Base-by-base conservation (phyloP, 768 basidiomycete species). In the Russula griseocarnosa region DNA sequence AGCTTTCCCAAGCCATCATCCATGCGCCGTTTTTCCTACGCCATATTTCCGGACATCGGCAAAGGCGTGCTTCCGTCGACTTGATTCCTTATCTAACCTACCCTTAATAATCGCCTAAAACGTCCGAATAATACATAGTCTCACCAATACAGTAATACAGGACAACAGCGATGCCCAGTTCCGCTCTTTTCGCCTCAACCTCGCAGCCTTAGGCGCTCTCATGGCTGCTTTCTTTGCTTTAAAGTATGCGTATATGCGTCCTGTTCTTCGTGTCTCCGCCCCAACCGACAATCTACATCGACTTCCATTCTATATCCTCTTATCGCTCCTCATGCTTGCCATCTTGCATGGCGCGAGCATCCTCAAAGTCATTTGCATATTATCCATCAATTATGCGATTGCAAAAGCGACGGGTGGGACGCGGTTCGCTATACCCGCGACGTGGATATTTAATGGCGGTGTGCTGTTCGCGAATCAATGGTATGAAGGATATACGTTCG, bases 131-230 rank as follows among this genome's bases (percentile, higher is more conserved):
- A n/a, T 24, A 38, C 24, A 42, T 34, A 18, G 5, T 5, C 51
- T 16, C n/a, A 4, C 58, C 55, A 18, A 60, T 20, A 38, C 11
- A 10, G 18, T 11, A 42, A 55, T 24, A 54, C 49, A 98, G 96
- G 97, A 99, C 74, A 91, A 88, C 71, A 93, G 91, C 66, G 97
- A 98, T 70, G 77, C 81, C 0, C 97, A 98, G 77, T 98, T 94
- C 72, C 88, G 88, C 28, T 82, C 86, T 3, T 97, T 99, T 74
- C 84, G 97, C 44, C 79, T 82, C 69, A 92, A 94, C 72, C 72
- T 98, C 52, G 83, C 87, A 6, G 73, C 86, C 6, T 81, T 98
- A 5, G 70, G 79, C 42, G 47, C 72, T 47, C 77, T 90, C 32
- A 75, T 78, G 18, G 62, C 75, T 30, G 69, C 79, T n/a, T 89